These are phyloP conservation scores for Fusarium xylarioides DNA, from an alignment of 2,329 filamentous ascomycete species.

Conservation along the genomic window DNA sequence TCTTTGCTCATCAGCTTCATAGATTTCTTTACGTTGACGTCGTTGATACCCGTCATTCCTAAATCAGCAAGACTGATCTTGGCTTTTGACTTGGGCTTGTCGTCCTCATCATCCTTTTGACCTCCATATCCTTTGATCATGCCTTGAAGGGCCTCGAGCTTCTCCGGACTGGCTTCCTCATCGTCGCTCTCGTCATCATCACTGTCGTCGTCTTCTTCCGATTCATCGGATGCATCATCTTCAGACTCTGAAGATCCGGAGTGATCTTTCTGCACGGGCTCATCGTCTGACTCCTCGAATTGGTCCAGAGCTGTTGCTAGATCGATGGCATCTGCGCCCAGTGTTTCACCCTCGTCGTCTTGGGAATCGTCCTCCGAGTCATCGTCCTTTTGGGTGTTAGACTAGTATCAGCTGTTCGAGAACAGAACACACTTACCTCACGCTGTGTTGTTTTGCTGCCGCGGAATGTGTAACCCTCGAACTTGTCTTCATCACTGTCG, in stretches of 20 bases:
- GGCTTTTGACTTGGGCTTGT: constrained; percentile 59
- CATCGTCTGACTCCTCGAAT: constrained; percentile 60
- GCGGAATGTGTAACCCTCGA: constrained; percentile 74
- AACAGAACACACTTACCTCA: constrained; percentile 36
- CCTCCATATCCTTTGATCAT: constrained; percentile 76
- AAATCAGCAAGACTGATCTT: constrained; percentile 82
- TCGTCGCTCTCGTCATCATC: constrained; percentile 57
- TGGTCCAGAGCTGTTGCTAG: constrained; percentile 66
- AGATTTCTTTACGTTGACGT: constrained; percentile 79
- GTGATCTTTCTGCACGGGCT: constrained; percentile 56
- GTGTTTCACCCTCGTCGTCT: constrained; percentile 65
- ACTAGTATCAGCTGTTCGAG: neutral
- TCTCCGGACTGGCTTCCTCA: constrained; percentile 59
- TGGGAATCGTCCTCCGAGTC: constrained; percentile 66
- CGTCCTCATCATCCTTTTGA: constrained; percentile 64
- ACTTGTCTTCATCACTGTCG: constrained; percentile 85
- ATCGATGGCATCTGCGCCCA: constrained; percentile 68
- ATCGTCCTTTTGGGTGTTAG: constrained; percentile 52
- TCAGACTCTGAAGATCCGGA: constrained; percentile 56
- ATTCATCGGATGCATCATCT: constrained; percentile 52
- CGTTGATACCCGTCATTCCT: constrained; percentile 73
- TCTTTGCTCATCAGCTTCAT: constrained; percentile 78
- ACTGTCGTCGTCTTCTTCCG: constrained; percentile 59
- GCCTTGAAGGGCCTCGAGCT: constrained; percentile 71
- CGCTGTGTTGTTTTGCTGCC: constrained; percentile 54